Evolutionary conservation across 1,139 yeast genomes (phyloP).

Genomic region (Zygosaccharomyces sapae): DNA sequence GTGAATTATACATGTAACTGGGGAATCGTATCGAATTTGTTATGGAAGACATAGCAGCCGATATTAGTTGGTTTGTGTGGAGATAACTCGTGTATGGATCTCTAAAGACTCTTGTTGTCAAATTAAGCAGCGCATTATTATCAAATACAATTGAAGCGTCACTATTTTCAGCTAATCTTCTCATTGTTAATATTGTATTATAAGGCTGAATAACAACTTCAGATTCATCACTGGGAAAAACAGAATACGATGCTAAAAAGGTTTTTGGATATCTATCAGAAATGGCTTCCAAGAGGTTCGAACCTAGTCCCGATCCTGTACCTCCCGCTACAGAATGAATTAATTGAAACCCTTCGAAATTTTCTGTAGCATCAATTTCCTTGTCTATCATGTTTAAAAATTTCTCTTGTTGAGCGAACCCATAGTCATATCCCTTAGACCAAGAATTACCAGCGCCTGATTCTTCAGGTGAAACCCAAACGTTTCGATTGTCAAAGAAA

Average conservation of each 20-base stretch:
- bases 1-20: slow-evolving; percentile 82
- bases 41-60: slow-evolving; percentile 77
- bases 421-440: slow-evolving; percentile 86
- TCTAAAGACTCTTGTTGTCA: slow-evolving; percentile 38
- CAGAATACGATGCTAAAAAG: slow-evolving; percentile 76
- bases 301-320: slow-evolving; percentile 94
- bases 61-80: slow-evolving; percentile 79
- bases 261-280: slow-evolving; percentile 83
- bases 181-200: slow-evolving; percentile 76
- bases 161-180: slow-evolving; percentile 74
- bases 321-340: slow-evolving; percentile 98
- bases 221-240: slow-evolving; percentile 75
- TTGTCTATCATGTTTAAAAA: slow-evolving; percentile 79
- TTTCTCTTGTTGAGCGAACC: slow-evolving; percentile 63
- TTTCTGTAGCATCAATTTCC: slow-evolving; percentile 88
- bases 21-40: slow-evolving; percentile 91
- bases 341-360: slow-evolving; percentile 83
- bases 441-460: slow-evolving; percentile 95
- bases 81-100: slow-evolving; percentile 50
- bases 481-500: slow-evolving; percentile 79
- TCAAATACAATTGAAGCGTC: slow-evolving; percentile 88
- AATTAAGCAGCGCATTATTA: slow-evolving; percentile 70
- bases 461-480: slow-evolving; percentile 75
- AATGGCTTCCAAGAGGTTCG: slow-evolving; percentile 68
- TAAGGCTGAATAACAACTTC: slow-evolving; percentile 98